Percentiles rank a stretch among this genome's conserved stretches.
phyloP scores from a whole-genome alignment of 163 green algal species.

The Botryococcus braunii region DNA sequence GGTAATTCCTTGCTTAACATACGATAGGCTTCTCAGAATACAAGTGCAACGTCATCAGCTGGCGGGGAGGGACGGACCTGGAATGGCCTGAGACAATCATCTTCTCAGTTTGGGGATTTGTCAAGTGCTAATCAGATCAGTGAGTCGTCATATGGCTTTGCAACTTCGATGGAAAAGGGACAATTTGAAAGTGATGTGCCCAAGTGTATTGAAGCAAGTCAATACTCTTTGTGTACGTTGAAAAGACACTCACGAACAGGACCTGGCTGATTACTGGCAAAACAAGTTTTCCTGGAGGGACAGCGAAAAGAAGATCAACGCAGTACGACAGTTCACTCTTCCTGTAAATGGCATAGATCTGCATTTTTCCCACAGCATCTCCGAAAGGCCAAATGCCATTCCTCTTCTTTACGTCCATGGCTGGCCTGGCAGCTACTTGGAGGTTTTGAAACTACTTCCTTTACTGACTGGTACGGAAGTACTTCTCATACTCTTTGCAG shows the following conservation, averaged over 20 bases:
- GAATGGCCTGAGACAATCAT: no score
- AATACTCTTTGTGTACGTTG: no score
- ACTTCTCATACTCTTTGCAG: no score
- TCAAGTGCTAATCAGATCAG: background rate
- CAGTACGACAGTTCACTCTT: constrained; percentile 21
- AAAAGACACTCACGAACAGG: no score
- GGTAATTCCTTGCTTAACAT: no score
- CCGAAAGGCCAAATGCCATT: constrained; percentile 9
- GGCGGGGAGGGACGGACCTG: no score
- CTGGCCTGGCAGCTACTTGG: constrained; percentile 33
- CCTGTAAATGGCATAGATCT: constrained; percentile 23
- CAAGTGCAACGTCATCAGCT: no score
- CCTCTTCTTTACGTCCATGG: constrained; percentile 35
- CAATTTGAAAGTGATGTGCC: background rate
- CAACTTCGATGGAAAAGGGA: background rate
- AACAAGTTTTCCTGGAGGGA: constrained; percentile 24
- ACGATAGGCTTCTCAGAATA: no score
- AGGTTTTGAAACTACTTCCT: constrained; percentile 30
- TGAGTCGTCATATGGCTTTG: background rate
- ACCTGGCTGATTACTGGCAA: constrained; percentile 23
- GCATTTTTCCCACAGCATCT: constrained; percentile 29
- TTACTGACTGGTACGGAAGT: no score
- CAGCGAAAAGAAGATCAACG: constrained; percentile 28
- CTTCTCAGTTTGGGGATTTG: background rate
- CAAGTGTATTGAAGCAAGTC: no score